A percentile compares a stretch with the other conserved stretches of the same genome.
Evolutionary conservation across 495 filamentous ascomycete genomes (phyloP).

Genomic region (Hypoxylon cercidicola): DNA sequence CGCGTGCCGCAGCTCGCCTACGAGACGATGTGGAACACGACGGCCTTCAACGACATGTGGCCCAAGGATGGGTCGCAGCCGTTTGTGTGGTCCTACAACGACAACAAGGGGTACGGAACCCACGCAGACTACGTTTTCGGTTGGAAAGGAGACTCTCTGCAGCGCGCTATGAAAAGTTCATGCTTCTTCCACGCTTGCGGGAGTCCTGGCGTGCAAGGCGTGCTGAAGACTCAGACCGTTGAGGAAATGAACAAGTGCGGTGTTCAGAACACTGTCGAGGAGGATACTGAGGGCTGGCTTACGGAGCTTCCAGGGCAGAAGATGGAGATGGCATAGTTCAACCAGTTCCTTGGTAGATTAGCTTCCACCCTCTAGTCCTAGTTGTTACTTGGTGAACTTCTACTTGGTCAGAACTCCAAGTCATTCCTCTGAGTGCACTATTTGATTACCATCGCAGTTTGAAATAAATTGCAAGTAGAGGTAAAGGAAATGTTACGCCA

Average conservation of each 20-base stretch:
- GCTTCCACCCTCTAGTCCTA: neutral
- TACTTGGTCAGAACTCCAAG: neutral
- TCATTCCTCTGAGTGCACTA: too few relatives aligned
- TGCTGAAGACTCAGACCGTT: slow-evolving; percentile 56
- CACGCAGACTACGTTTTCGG: slow-evolving; percentile 60
- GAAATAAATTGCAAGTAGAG: too few relatives aligned
- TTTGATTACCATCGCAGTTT: too few relatives aligned
- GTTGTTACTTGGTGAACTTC: neutral
- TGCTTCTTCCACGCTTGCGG: slow-evolving; percentile 59
- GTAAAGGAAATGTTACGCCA: too few relatives aligned
- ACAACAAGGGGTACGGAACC: slow-evolving; percentile 56
- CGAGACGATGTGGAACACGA: slow-evolving; percentile 63
- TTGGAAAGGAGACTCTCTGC: slow-evolving; percentile 56
- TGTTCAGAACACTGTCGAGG: slow-evolving; percentile 51
- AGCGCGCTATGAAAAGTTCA: slow-evolving; percentile 53
- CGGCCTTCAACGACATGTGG: slow-evolving; percentile 56
- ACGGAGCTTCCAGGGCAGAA: slow-evolving; percentile 42
- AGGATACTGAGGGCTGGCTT: slow-evolving; percentile 55
- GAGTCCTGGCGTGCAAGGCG: slow-evolving; percentile 45
- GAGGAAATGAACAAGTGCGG: slow-evolving; percentile 56
- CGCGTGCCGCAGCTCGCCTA: slow-evolving; percentile 60
- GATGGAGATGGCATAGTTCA: slow-evolving; percentile 21
- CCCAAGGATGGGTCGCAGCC: slow-evolving; percentile 55
- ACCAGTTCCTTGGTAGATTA: neutral
- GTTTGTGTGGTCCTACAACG: slow-evolving; percentile 57